Conservation (phyloP, 2,329 filamentous ascomycete genomes). For the Xylaria sp. region DNA sequence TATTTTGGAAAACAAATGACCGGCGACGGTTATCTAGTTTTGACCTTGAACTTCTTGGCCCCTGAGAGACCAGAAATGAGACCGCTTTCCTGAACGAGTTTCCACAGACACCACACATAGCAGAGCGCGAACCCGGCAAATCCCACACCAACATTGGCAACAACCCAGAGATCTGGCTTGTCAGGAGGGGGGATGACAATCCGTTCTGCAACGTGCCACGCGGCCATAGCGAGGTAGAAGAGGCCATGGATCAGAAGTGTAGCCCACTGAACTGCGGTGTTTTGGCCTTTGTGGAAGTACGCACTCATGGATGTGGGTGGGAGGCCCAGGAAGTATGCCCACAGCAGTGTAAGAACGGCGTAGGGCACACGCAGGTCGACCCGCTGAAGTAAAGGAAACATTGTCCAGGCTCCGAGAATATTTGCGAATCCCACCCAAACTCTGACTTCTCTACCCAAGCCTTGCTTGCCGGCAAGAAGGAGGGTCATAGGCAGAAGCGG, state of each 20-base stretch:
- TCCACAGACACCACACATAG: conserved; percentile 91
- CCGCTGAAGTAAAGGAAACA: conserved; percentile 88
- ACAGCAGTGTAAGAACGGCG: conserved; percentile 82
- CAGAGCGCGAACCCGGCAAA: conserved; percentile 86
- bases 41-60: conserved; percentile 41
- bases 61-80: conserved; percentile 52
- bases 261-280: conserved; percentile 63
- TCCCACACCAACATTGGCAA: conserved; percentile 88
- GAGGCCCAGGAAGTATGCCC: conserved; percentile 90
- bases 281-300: conserved; percentile 68
- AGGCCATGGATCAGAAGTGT: conserved; percentile 76
- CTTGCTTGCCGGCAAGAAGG: conserved; percentile 80
- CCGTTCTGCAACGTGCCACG: conserved; percentile 83
- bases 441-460: conserved; percentile 78
- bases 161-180: conserved; percentile 95
- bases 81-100: conserved; percentile 69
- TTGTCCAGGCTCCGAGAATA: conserved; percentile 87
- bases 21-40: conserved; percentile 41
- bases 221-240: conserved; percentile 81
- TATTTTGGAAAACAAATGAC: neutral
- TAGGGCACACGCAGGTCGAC: conserved; percentile 90
- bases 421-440: conserved; percentile 98
- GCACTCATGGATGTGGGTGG: conserved; percentile 79
- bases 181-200: conserved; percentile 73
- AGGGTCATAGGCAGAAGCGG: conserved; percentile 94